Evolutionary conservation across 2,329 filamentous ascomycete genomes (phyloP).

Genomic region (Fusarium nematophilum): DNA sequence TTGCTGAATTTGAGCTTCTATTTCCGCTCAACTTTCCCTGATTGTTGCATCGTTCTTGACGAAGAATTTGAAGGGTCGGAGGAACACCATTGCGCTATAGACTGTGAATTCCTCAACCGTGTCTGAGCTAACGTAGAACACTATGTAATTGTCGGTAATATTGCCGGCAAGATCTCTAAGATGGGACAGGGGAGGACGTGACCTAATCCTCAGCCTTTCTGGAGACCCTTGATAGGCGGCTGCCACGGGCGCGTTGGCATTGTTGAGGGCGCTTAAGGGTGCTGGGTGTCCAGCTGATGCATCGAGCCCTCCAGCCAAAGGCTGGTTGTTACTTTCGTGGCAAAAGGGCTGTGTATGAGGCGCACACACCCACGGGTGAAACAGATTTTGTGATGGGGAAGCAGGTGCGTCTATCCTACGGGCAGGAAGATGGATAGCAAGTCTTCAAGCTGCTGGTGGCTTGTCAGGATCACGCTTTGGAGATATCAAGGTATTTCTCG

Average conservation of each 20-base stretch:
- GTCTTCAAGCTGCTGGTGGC: conserved; percentile 1
- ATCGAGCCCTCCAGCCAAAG: no score
- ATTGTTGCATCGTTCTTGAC: conserved; percentile 9
- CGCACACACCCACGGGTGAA: neutral
- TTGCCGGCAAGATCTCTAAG: neutral
- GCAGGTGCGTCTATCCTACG: neutral
- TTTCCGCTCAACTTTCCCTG: neutral
- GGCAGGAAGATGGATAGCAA: neutral
- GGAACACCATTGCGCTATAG: neutral
- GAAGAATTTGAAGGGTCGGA: conserved; percentile 19
- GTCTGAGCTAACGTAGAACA: neutral
- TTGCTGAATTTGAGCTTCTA: neutral
- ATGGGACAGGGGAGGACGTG: conserved; percentile 1
- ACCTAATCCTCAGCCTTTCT: conserved; percentile 6
- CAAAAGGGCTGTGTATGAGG: conserved; percentile 1
- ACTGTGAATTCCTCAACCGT: neutral
- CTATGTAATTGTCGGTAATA: no score
- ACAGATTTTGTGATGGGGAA: neutral
- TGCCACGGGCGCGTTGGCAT: no score
- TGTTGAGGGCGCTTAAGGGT: no score
- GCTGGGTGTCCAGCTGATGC: no score
- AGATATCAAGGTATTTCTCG: neutral
- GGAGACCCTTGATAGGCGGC: neutral
- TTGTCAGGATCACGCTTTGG: neutral
- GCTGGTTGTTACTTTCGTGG: neutral